A percentile compares a stretch with the other conserved stretches of the same genome.
phyloP scores from a whole-genome alignment of 2,329 filamentous ascomycete species.

The Colletotrichum sp. region DNA sequence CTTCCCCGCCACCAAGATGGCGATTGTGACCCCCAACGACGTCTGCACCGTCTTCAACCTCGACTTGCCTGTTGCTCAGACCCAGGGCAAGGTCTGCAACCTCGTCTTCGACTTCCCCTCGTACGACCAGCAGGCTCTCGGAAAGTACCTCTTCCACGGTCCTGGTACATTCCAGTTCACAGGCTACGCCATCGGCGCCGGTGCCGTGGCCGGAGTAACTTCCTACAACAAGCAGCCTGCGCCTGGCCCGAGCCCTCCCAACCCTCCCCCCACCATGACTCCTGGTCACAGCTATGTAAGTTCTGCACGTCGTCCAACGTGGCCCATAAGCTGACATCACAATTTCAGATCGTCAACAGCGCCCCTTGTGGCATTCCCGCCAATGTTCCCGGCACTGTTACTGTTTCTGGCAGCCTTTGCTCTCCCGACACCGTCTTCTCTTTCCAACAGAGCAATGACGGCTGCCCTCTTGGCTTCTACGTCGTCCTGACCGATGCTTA shows the following conservation, averaged over 20 bases:
- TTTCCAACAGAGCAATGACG: constrained; percentile 2
- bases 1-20: neutral
- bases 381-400: neutral
- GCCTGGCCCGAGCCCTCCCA: constrained; percentile 11
- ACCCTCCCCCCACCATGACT: constrained; percentile 9
- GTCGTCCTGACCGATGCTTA: constrained; percentile 8
- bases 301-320: neutral
- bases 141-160: constrained; percentile 5
- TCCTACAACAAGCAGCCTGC: constrained; percentile 13
- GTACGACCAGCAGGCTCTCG: neutral
- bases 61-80: constrained; percentile 3
- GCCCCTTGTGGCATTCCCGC: constrained; percentile 13
- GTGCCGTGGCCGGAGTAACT: constrained; percentile 10
- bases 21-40: neutral
- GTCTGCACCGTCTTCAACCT: constrained; percentile 21
- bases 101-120: constrained; percentile 16
- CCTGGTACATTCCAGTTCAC: constrained; percentile 12
- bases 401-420: constrained; percentile 12
- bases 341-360: constrained; percentile 5
- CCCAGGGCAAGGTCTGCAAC: constrained; percentile 18
- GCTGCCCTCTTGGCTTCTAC: constrained; percentile 12
- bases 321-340: neutral
- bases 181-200: constrained; percentile 12
- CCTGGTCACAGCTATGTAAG: constrained; percentile 15
- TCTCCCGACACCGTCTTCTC: constrained; percentile 4